Conservation (phyloP, 1,284 basidiomycete genomes). For the Malassezia japonica region DNA sequence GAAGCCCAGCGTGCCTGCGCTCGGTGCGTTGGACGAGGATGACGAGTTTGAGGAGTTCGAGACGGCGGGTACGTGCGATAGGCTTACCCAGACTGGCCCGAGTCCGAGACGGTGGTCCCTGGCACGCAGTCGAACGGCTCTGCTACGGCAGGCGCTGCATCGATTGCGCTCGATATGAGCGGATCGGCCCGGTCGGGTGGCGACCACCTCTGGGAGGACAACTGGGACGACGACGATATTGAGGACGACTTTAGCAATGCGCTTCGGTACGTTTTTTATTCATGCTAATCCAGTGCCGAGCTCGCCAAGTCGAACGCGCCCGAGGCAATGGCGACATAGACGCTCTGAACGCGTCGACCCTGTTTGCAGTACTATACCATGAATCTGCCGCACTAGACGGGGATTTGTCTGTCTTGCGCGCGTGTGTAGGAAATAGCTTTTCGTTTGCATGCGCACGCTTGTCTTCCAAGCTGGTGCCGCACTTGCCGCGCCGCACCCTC, state of each 20-base stretch:
- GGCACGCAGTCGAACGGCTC: neutral
- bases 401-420: neutral
- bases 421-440: too few relatives aligned
- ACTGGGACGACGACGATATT: conserved; percentile 98
- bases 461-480: too few relatives aligned
- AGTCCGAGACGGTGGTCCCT: conserved; percentile 56
- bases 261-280: conserved; percentile 61
- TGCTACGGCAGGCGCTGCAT: conserved; percentile 1
- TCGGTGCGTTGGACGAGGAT: conserved; percentile 46
- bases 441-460: too few relatives aligned
- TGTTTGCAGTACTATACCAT: too few relatives aligned
- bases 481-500: neutral
- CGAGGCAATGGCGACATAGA: conserved; percentile 29
- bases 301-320: conserved; percentile 28
- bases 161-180: conserved; percentile 15
- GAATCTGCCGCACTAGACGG: too few relatives aligned
- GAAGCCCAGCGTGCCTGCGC: conserved; percentile 23
- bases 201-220: conserved; percentile 88
- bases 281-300: conserved; percentile 23
- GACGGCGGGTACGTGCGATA: conserved; percentile 31
- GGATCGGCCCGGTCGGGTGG: conserved; percentile 17
- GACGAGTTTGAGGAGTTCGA: conserved; percentile 49
- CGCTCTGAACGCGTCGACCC: too few relatives aligned
- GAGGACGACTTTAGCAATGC: conserved; percentile 95
- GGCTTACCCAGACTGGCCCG: conserved; percentile 9